Conservation (phyloP, 176 grass and related monocot genomes). For the Lolium rigidum region DNA sequence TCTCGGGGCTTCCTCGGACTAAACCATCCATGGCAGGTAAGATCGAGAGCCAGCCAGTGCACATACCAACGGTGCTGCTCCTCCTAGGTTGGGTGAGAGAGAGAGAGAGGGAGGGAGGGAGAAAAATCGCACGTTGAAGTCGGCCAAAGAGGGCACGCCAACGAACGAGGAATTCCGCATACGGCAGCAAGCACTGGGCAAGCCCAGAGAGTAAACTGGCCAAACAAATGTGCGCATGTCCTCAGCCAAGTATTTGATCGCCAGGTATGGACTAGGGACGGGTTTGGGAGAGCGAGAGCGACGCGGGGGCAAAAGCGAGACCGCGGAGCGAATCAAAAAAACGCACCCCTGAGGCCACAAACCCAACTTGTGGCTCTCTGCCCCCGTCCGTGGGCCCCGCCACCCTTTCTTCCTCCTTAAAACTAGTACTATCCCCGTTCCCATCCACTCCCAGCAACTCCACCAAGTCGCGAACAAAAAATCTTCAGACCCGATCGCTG, state of each 20-base stretch:
- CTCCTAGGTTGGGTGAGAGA: too few relatives aligned
- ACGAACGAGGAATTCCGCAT: not conserved
- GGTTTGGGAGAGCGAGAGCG: not conserved
- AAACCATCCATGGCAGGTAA: too few relatives aligned
- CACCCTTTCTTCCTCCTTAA: slow-evolving; percentile 44
- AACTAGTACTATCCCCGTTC: slow-evolving; percentile 37
- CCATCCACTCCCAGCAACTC: slow-evolving; percentile 11
- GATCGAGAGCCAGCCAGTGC: too few relatives aligned
- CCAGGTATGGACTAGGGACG: slow-evolving; percentile 12
- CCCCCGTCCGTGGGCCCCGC: slow-evolving; percentile 46
- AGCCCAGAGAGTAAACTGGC: too few relatives aligned
- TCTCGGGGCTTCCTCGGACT: too few relatives aligned
- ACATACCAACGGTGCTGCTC: too few relatives aligned
- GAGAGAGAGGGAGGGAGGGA: too few relatives aligned
- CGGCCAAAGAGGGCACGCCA: too few relatives aligned
- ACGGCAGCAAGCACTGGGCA: not conserved
- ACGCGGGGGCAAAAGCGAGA: slow-evolving; percentile 40
- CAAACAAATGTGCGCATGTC: not conserved
- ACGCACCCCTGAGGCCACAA: slow-evolving; percentile 68
- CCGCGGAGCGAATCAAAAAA: slow-evolving; percentile 63
- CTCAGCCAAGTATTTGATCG: slow-evolving; percentile 50
- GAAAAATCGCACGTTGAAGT: too few relatives aligned
- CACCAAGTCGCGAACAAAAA: not conserved
- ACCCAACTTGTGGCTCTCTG: slow-evolving; percentile 82
- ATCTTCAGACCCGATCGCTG: not conserved